Evolutionary conservation across 257 asterid genomes (phyloP), one percentile per base, ranked within the genome.

Genomic region (Gentiana straminea): DNA sequence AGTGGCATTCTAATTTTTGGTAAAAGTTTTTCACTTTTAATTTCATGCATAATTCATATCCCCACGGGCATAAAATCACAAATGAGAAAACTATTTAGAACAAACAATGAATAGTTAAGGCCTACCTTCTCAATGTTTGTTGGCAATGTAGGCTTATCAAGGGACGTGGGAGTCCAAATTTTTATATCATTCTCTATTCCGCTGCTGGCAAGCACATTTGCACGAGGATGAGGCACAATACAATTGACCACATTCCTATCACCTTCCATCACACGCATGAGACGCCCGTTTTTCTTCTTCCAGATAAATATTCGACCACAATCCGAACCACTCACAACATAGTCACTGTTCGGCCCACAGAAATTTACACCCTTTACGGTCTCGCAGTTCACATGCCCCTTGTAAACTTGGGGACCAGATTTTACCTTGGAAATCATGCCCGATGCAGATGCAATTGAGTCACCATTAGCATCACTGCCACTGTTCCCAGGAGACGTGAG

Each of bases 231-330:
- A 61, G 95, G 56, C 68, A 77, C 95, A 34, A 87, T 73, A 81
- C 97, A 84, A 69, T 87, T 87, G 59, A 91, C 98, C 24, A 81
- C 71, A 34, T 64, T 65, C 64, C 75, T 75, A 76, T 83, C 95
- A 63, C 90, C 95, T 72, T 87, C 88, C 87, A 87, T 77, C 55
- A 87, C 84, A 75, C 92, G 88, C 62, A 91, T 63, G 67, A 91
- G 97, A 69, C 78, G 68, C 60, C 97, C 94, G 11, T 71, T 77
- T 68, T 75, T 87, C 24, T 24, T 87, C 60, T 77, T 91, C 98
- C 98, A 91, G 62, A 91, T 81, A 72, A 84, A 91, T 64, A 91
- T 85, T 43, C 95, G 70, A 51, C 97, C 98, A 83, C 97, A 87
- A 50, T 87, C 94, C 15, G 98, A 91, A 53, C 97, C 95, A 58